A percentile compares a stretch with the other conserved stretches of the same genome.
Conservation (phyloP, 75 land plant species). For the Sequoiadendron giganteum region DNA sequence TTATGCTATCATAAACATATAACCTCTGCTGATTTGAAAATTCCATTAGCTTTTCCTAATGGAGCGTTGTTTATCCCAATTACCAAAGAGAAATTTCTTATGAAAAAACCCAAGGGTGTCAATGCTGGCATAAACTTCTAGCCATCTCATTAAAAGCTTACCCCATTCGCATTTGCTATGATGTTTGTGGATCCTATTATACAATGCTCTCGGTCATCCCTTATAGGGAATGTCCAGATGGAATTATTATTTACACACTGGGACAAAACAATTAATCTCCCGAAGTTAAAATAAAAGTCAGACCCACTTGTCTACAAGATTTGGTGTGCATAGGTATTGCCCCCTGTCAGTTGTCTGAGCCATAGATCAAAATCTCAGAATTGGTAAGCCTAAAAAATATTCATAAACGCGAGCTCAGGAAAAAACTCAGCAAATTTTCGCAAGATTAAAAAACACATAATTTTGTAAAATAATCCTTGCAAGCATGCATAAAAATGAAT, state of each 20-base stretch:
- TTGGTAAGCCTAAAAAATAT: too few relatives aligned
- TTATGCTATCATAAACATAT: conserved; percentile 1
- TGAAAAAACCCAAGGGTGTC: not conserved
- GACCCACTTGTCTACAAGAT: not conserved
- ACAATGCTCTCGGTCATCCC: not conserved
- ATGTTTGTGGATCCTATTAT: not conserved
- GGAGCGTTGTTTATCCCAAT: not conserved
- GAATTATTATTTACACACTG: not conserved
- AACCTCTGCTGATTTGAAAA: not conserved
- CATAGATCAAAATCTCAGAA: not conserved
- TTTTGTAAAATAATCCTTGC: too few relatives aligned
- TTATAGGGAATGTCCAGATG: not conserved
- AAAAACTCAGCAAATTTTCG: too few relatives aligned
- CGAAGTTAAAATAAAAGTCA: not conserved
- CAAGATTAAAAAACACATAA: too few relatives aligned
- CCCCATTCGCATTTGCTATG: not conserved
- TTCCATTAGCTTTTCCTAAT: not conserved
- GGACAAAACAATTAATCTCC: not conserved
- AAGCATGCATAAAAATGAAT: too few relatives aligned
- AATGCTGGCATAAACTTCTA: not conserved
- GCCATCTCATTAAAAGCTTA: not conserved
- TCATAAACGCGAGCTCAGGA: too few relatives aligned
- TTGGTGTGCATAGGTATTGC: not conserved
- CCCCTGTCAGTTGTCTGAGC: not conserved
- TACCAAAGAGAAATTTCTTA: not conserved